Evolutionary conservation across 805 yeast species (phyloP).

Genomic region (Saccharomycopsis fodiens): DNA sequence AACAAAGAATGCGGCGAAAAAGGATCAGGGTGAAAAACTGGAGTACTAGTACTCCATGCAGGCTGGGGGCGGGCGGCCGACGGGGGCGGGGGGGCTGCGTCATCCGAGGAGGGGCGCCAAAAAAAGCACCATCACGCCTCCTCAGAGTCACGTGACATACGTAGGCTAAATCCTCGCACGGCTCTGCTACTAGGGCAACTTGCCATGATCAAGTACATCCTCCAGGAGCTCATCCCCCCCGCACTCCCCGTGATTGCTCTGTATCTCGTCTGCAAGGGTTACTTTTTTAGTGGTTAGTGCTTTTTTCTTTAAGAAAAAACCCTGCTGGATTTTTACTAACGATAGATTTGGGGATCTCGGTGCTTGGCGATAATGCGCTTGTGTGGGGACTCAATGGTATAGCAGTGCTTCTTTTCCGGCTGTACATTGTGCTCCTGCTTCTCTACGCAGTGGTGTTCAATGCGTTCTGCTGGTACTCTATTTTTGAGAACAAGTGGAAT

Average conservation of each 20-base stretch:
- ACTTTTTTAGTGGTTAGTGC: background rate
- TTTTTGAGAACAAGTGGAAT: background rate
- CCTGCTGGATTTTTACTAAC: background rate
- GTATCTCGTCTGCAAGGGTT: slow-evolving; percentile 2
- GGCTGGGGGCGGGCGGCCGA: too few relatives aligned
- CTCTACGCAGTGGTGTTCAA: background rate
- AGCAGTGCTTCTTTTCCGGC: background rate
- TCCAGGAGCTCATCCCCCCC: slow-evolving; percentile 10
- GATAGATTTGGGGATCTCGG: background rate
- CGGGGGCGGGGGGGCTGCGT: too few relatives aligned
- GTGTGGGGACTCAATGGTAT: background rate
- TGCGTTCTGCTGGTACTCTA: background rate
- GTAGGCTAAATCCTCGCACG: too few relatives aligned
- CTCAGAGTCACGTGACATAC: too few relatives aligned
- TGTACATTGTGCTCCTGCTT: background rate
- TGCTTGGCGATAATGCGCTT: background rate
- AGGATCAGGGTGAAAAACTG: background rate
- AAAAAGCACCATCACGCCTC: too few relatives aligned
- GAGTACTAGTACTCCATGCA: too few relatives aligned
- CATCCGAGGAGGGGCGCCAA: too few relatives aligned
- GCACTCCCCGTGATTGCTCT: slow-evolving; percentile 7
- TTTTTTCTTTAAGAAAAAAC: too few relatives aligned
- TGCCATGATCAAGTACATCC: slow-evolving; percentile 2
- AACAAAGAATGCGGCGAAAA: background rate
- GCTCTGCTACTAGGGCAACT: too few relatives aligned